Evolutionary conservation across 805 yeast genomes (phyloP), one percentile per base, ranked within the genome.

Genomic region (Kodamaea leandrae): DNA sequence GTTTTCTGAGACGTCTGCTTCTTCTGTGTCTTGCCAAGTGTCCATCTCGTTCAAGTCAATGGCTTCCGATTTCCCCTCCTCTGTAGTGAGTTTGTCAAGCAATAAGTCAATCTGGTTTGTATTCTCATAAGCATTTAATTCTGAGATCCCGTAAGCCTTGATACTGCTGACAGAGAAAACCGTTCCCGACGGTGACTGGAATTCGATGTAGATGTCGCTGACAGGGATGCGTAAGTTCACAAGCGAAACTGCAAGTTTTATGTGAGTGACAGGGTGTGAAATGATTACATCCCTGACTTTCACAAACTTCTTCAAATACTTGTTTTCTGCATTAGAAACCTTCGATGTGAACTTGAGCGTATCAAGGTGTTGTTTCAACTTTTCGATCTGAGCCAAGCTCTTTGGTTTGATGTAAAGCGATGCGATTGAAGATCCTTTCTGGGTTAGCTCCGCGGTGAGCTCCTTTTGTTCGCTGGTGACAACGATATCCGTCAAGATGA

Each of bases 401-500:
- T 42, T 53, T 2, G 73, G 71, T 39, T 57, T 63, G 23, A 66
- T 40, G 44, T 56, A 65, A 10, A 67, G 38, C 2, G 67, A 52
- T 0, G 33, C 33, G 6, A 30, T 17, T 3, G 14, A 20, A 10
- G 33, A n/a, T 9, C 21, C 33, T 13, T 7, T 27, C 10, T 7
- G 32, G 32, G 20, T 15, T 16, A 14, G 14, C 6, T 28, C 18
- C 17, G n/a, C 33, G 4, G 10, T 13, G 13, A 17, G 18, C 5
- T 16, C 8, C 17, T 10, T 14, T 16, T 10, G 15, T 13, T 16
- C 20, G 9, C 21, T 17, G 6, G 21, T 54, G 6, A 69, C 24
- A 1, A 66, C 42, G 5, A 70, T 16, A 45, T 69, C 72, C 4
- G 71, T 66, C 13, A 68, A 44, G 6, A 69, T 58, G 2, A 66